Percentiles rank a stretch among this genome's conserved stretches.
Conservation (phyloP, 2,329 filamentous ascomycete genomes). For the Chrysoporthe puriensis region DNA sequence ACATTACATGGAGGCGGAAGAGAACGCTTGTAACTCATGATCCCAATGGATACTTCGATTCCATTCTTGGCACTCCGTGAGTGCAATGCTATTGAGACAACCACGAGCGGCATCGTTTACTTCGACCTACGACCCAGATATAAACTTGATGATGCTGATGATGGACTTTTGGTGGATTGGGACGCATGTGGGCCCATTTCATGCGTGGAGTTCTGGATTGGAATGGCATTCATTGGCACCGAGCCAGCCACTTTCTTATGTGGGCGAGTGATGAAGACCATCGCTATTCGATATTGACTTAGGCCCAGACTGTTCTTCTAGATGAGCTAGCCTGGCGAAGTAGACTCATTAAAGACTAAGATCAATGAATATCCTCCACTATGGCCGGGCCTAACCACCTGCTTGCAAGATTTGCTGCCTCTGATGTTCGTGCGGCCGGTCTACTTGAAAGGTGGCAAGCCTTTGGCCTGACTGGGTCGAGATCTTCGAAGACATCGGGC, state of each 20-base stretch:
- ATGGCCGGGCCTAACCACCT: not conserved
- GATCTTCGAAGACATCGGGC: no score
- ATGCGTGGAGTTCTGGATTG: slow-evolving; percentile 12
- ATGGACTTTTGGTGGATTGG: not conserved
- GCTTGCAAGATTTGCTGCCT: no score
- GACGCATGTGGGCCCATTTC: not conserved
- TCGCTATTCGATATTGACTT: slow-evolving; percentile 11
- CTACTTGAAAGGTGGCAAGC: no score
- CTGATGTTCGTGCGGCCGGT: no score
- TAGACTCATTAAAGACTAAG: not conserved
- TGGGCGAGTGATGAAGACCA: not conserved
- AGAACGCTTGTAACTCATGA: not conserved
- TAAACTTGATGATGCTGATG: not conserved
- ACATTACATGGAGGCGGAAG: not conserved
- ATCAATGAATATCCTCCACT: not conserved
- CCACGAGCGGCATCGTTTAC: not conserved
- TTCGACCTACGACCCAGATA: not conserved
- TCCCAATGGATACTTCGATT: not conserved
- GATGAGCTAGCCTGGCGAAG: not conserved
- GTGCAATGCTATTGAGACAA: not conserved
- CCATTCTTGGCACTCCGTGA: not conserved
- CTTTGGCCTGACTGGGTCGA: no score
- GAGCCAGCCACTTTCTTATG: slow-evolving; percentile 7
- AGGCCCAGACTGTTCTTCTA: not conserved
- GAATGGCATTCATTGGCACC: not conserved